Evolutionary conservation across 2,329 filamentous ascomycete genomes (phyloP).

Genomic region (Ascomycota sp.): DNA sequence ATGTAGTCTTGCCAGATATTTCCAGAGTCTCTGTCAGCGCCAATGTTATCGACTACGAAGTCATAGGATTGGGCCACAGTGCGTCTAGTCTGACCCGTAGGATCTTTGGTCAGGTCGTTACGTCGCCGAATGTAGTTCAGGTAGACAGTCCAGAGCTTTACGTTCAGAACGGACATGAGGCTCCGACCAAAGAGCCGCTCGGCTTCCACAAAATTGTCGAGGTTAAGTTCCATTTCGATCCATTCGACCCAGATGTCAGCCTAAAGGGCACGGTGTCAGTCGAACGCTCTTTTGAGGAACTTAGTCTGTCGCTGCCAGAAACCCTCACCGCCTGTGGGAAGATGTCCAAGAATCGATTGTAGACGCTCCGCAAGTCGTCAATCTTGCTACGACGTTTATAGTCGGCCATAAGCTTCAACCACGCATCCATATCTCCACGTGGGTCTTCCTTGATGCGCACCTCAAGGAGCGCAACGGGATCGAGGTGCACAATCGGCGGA

Average conservation of each 20-base stretch:
- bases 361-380: conserved; percentile 60
- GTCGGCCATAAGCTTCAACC: conserved; percentile 72
- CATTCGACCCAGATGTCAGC: conserved; percentile 83
- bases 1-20: conserved; percentile 89
- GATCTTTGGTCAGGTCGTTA: conserved; percentile 66
- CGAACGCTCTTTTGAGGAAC: too few relatives aligned
- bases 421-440: conserved; percentile 79
- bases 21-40: conserved; percentile 77
- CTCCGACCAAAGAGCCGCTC: conserved; percentile 71
- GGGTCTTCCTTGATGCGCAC: conserved; percentile 84
- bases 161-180: conserved; percentile 58
- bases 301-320: too few relatives aligned
- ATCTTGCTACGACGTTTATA: conserved; percentile 64
- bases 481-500: conserved; percentile 25
- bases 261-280: conserved; percentile 25
- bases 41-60: conserved; percentile 74
- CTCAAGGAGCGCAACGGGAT: conserved; percentile 64
- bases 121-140: conserved; percentile 85
- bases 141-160: conserved; percentile 81
- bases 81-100: conserved; percentile 53
- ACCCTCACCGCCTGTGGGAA: conserved; percentile 78
- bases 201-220: conserved; percentile 62
- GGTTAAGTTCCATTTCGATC: conserved; percentile 71
- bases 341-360: conserved; percentile 68
- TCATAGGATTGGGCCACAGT: conserved; percentile 78